These are phyloP conservation scores for Plectranthus barbatus DNA, from an alignment of 257 asterid species.

Conservation along the genomic window DNA sequence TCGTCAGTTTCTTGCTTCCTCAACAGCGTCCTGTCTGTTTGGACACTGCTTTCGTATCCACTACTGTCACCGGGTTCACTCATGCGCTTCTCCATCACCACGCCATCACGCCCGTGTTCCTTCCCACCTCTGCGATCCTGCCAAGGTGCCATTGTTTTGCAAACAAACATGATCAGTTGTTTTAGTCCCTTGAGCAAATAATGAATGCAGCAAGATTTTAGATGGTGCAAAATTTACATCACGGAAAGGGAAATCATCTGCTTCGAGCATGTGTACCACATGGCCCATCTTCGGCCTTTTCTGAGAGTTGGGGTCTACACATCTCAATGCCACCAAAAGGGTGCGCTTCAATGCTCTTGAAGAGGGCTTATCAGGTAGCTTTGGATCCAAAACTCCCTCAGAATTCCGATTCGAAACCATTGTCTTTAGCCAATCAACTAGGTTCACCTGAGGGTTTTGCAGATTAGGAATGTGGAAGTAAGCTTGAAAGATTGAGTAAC, in stretches of 20 bases:
- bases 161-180: background rate
- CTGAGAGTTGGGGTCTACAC: slow-evolving; percentile 78
- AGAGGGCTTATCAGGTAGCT: slow-evolving; percentile 61
- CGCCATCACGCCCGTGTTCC: slow-evolving; percentile 34
- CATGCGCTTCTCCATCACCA: slow-evolving; percentile 34
- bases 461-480: background rate
- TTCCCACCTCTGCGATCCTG: slow-evolving; percentile 63
- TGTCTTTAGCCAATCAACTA: slow-evolving; percentile 86
- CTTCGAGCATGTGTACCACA: slow-evolving; percentile 89
- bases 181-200: background rate
- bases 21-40: slow-evolving; percentile 41
- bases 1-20: slow-evolving; percentile 63
- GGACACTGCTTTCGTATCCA: slow-evolving; percentile 76
- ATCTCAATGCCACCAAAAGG: slow-evolving; percentile 72
- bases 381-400: slow-evolving; percentile 86
- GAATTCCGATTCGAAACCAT: slow-evolving; percentile 77
- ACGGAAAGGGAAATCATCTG: slow-evolving; percentile 78
- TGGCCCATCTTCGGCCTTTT: slow-evolving; percentile 96
- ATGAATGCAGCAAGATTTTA: too few relatives aligned
- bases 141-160: too few relatives aligned
- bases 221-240: slow-evolving; percentile 39
- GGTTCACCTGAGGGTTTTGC: slow-evolving; percentile 42
- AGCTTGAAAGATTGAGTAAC: slow-evolving; percentile 7
- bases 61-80: slow-evolving; percentile 76
- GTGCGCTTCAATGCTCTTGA: slow-evolving; percentile 77